Percentiles rank a stretch among this genome's conserved stretches.
Conservation (phyloP, 106 monocot species). For the Agapanthus africanus region DNA sequence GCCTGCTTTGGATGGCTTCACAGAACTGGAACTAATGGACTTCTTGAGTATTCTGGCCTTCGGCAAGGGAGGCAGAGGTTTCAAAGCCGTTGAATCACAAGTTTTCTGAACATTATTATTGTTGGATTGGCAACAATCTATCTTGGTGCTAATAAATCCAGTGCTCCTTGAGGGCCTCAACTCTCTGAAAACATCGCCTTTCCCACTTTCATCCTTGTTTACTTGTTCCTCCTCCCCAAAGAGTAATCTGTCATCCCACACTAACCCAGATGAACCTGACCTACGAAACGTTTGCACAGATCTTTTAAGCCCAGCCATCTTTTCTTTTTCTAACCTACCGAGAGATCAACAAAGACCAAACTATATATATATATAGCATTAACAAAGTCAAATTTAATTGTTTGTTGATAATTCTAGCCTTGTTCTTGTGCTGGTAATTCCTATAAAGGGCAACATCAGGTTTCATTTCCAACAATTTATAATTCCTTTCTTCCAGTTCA, state of each 20-base stretch:
- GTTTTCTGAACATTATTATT: no score
- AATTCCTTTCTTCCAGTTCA: no score
- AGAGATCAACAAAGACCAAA: not conserved
- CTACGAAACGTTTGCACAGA: not conserved
- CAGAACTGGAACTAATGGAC: no score
- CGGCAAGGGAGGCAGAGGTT: no score
- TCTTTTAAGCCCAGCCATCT: slow-evolving; percentile 1
- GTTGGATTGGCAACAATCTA: not conserved
- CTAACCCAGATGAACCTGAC: slow-evolving; percentile 8
- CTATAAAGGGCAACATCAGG: not conserved
- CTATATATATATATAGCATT: not conserved
- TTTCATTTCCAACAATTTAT: no score
- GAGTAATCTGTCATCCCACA: slow-evolving; percentile 5
- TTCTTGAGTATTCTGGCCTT: no score
- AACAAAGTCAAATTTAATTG: not conserved
- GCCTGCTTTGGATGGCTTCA: no score
- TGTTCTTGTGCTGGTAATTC: slow-evolving; percentile 2
- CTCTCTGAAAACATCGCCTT: not conserved
- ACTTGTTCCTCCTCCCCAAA: not conserved
- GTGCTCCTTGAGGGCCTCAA: not conserved
- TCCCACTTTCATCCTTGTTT: not conserved
- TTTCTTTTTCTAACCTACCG: no score
- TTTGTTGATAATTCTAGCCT: not conserved
- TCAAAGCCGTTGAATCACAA: no score
- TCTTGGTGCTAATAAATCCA: not conserved